phyloP scores from a whole-genome alignment of 2,329 filamentous ascomycete genomes.

The Endothia cerciana region DNA sequence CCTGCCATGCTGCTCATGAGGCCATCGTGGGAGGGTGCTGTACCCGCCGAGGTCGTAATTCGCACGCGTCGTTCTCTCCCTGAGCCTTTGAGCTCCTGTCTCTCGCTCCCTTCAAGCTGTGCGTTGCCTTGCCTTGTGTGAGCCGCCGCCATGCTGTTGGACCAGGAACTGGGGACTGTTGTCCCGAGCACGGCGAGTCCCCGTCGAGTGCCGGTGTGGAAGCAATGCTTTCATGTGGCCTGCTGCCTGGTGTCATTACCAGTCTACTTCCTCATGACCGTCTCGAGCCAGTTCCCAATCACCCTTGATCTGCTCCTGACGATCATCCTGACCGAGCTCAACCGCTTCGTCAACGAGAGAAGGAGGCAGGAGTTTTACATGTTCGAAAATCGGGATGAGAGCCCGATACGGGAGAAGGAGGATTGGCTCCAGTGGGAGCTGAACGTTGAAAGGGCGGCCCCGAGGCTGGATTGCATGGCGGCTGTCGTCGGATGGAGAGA shows the following conservation, averaged over 20 bases:
- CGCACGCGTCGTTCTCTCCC: neutral
- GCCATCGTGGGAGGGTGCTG: neutral
- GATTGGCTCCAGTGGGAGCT: slow-evolving; percentile 30
- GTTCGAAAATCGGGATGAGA: slow-evolving; percentile 14
- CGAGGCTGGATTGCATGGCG: slow-evolving; percentile 33
- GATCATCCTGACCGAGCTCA: slow-evolving; percentile 36
- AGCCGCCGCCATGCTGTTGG: slow-evolving; percentile 1
- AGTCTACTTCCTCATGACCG: slow-evolving; percentile 33
- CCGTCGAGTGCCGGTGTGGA: slow-evolving; percentile 32
- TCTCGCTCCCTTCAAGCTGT: neutral
- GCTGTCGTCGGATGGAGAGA: slow-evolving; percentile 40
- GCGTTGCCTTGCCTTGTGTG: neutral
- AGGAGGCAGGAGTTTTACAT: slow-evolving; percentile 30
- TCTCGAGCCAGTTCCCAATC: slow-evolving; percentile 34
- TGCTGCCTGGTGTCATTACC: slow-evolving; percentile 35
- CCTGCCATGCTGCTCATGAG: neutral
- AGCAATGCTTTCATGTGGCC: slow-evolving; percentile 35
- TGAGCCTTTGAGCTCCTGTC: neutral
- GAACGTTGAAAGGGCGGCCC: slow-evolving; percentile 11
- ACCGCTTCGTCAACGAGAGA: slow-evolving; percentile 35
- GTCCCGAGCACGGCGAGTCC: slow-evolving; percentile 20
- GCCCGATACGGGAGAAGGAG: slow-evolving; percentile 24
- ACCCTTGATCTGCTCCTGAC: slow-evolving; percentile 35
- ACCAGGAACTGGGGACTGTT: slow-evolving; percentile 4
- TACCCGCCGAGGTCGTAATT: neutral